Percentiles rank a stretch among this genome's conserved stretches.
Evolutionary conservation across 129 eudicot species (phyloP).

Genomic region (Helichrysum umbraculigerum): DNA sequence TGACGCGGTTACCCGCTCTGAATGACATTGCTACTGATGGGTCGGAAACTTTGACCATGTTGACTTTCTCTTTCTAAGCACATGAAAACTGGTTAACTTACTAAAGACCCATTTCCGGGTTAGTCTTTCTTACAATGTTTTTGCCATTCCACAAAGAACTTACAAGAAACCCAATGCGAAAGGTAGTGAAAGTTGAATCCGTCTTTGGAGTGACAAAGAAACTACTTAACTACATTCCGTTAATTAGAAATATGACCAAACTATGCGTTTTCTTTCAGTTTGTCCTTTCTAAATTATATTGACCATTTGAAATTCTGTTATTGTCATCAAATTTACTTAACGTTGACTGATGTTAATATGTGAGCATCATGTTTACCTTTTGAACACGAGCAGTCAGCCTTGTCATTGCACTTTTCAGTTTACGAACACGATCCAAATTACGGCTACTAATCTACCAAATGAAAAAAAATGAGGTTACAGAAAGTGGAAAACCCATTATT

Average conservation of each 20-base stretch:
- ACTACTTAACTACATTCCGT: no score
- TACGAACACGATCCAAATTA: conserved; percentile 83
- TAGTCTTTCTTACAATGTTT: not conserved
- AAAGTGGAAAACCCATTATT: not conserved
- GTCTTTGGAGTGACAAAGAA: no score
- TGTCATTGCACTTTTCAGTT: conserved; percentile 94
- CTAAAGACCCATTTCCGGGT: not conserved
- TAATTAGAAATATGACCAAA: not conserved
- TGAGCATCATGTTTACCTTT: conserved; percentile 53
- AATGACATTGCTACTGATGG: not conserved
- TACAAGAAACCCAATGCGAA: no score
- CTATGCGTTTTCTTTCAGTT: not conserved
- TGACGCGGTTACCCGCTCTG: not conserved
- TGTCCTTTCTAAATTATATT: no score
- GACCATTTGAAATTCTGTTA: not conserved
- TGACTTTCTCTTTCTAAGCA: not conserved
- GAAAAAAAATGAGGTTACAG: conserved; percentile 1
- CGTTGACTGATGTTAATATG: not conserved
- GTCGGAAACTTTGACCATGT: not conserved
- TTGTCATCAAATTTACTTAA: not conserved
- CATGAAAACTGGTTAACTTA: not conserved
- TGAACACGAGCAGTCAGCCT: conserved; percentile 92
- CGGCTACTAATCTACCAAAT: conserved; percentile 86
- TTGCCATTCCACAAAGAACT: not conserved
- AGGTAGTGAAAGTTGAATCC: no score